These are phyloP conservation scores for Lindgomyces ingoldianus DNA, from an alignment of 495 filamentous ascomycete species.

Conservation along the genomic window DNA sequence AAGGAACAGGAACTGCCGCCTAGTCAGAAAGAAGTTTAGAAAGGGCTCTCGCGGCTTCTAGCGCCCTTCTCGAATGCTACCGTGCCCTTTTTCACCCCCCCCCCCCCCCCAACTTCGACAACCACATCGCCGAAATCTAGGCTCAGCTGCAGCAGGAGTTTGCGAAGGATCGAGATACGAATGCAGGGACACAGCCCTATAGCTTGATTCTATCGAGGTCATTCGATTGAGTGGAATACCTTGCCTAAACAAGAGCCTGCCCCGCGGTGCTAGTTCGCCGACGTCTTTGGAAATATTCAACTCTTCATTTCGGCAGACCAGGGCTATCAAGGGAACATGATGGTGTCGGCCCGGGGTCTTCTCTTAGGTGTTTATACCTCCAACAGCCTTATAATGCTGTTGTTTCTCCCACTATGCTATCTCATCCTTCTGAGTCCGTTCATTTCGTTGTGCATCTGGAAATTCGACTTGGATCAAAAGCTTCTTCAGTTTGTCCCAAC, in stretches of 20 bases:
- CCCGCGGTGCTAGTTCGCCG: no score
- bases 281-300: neutral
- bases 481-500: slow-evolving; percentile 1
- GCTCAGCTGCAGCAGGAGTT: neutral
- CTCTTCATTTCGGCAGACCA: neutral
- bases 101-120: neutral
- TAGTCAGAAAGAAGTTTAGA: neutral
- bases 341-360: slow-evolving; percentile 21
- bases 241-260: neutral
- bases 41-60: slow-evolving; percentile 13
- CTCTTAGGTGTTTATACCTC: slow-evolving; percentile 32
- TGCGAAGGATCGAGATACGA: neutral
- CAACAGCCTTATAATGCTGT: slow-evolving; percentile 25
- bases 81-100: neutral
- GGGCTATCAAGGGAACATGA: slow-evolving; percentile 1
- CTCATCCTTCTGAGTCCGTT: slow-evolving; percentile 26
- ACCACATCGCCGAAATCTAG: slow-evolving; percentile 10
- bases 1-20: neutral
- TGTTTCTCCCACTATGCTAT: slow-evolving; percentile 34
- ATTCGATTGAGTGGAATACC: neutral
- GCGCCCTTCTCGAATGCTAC: slow-evolving; percentile 32
- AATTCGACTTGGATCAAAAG: slow-evolving; percentile 1
- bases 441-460: slow-evolving; percentile 14
- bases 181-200: slow-evolving; percentile 6
- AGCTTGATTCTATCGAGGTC: neutral